Conservation (phyloP, 441 rosid species). For the Adansonia grandidieri region DNA sequence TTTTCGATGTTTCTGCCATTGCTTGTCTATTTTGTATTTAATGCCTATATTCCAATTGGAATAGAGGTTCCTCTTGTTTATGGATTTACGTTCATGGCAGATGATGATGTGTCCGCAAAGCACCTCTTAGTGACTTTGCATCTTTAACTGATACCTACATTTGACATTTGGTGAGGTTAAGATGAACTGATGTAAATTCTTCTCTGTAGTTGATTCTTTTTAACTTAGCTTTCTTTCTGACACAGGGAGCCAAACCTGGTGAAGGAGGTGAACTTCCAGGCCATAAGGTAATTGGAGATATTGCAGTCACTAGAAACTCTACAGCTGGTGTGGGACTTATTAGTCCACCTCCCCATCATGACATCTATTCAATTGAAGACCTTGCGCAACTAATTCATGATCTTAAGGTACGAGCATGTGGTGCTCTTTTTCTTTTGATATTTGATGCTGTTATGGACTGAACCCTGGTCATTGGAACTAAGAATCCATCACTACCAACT, state of each 20-base stretch:
- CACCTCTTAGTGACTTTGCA: conserved; percentile 53
- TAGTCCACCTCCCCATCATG: conserved; percentile 99
- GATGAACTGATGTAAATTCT: conserved; percentile 31
- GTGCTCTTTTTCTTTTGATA: not conserved
- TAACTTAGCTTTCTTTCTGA: conserved; percentile 33
- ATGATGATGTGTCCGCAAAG: conserved; percentile 64
- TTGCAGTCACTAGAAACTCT: conserved; percentile 94
- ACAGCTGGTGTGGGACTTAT: conserved; percentile 99
- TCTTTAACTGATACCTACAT: conserved; percentile 48
- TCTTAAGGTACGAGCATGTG: conserved; percentile 70
- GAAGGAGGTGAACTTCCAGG: conserved; percentile 99
- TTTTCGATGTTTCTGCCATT: conserved; percentile 19
- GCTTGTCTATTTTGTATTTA: conserved; percentile 32
- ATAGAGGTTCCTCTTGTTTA: conserved; percentile 55
- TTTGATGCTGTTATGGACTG: not conserved
- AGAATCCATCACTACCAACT: not conserved
- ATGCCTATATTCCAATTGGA: conserved; percentile 53
- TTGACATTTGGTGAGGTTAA: conserved; percentile 55
- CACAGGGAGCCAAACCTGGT: conserved; percentile 99
- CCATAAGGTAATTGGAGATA: conserved; percentile 98
- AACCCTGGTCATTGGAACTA: not conserved
- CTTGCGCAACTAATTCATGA: conserved; percentile 98
- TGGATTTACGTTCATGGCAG: conserved; percentile 62
- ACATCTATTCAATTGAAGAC: conserved; percentile 98
- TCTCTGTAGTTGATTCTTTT: conserved; percentile 27